Conservation (phyloP, 2,329 filamentous ascomycete species). For the Monosporascus sp. region DNA sequence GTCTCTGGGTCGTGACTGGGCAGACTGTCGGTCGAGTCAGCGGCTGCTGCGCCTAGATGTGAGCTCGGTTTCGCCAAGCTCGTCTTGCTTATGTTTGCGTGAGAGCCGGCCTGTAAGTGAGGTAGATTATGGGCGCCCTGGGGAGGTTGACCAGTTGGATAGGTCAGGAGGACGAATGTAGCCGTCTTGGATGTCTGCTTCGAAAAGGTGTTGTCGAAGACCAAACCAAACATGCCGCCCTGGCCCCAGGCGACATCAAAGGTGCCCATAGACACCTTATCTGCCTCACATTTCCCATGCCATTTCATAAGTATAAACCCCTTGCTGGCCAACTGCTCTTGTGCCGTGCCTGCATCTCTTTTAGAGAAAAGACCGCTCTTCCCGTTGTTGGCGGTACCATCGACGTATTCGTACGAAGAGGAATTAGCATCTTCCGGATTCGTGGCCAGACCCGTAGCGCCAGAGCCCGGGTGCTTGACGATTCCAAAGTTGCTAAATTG, state of each 20-base stretch:
- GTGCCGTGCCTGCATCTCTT: constrained; percentile 55
- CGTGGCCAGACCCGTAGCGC: constrained; percentile 43
- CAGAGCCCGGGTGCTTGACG: constrained; percentile 88
- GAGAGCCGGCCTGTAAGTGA: constrained; percentile 41
- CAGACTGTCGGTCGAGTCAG: constrained; percentile 56
- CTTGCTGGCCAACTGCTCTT: constrained; percentile 59
- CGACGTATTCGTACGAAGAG: constrained; percentile 40
- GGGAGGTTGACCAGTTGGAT: constrained; percentile 75
- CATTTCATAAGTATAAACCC: constrained; percentile 70
- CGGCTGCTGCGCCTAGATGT: constrained; percentile 37
- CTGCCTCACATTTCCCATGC: constrained; percentile 93
- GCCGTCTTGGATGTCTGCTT: constrained; percentile 92
- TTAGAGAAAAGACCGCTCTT: constrained; percentile 45
- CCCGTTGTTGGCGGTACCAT: constrained; percentile 26
- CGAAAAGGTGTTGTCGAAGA: constrained; percentile 98
- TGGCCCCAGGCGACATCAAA: constrained; percentile 71
- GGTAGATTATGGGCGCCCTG: constrained; percentile 68
- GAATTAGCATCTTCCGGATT: constrained; percentile 37
- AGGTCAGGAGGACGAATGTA: constrained; percentile 90
- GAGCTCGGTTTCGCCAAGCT: constrained; percentile 48
- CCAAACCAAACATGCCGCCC: constrained; percentile 89
- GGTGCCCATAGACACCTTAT: constrained; percentile 87
- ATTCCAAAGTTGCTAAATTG: constrained; percentile 78
- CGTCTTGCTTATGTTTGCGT: constrained; percentile 39
- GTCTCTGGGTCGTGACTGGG: constrained; percentile 41